phyloP scores from a whole-genome alignment of 1,284 basidiomycete species.

The Neotropicomus parvogracilis region DNA sequence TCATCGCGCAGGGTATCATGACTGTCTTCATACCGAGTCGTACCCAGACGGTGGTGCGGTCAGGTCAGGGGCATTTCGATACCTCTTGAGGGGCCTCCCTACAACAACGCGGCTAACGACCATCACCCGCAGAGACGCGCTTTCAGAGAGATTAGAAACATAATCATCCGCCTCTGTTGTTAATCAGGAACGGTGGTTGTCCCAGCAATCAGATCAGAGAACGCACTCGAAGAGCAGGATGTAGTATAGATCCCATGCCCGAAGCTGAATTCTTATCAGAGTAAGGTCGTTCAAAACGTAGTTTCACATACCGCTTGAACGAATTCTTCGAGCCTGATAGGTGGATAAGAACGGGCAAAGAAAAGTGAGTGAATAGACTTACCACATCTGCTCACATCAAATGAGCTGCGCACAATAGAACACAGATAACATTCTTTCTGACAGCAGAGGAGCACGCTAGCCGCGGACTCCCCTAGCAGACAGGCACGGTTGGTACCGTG shows the following conservation, averaged over 20 bases:
- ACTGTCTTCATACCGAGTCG: constrained; percentile 47
- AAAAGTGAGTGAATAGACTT: constrained; percentile 18
- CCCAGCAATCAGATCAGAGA: background rate
- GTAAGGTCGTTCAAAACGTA: background rate
- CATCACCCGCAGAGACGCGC: constrained; percentile 42
- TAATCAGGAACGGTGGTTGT: constrained; percentile 4
- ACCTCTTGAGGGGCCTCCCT: constrained; percentile 48
- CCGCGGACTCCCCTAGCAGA: constrained; percentile 46
- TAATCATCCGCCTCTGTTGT: constrained; percentile 60
- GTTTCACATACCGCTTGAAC: constrained; percentile 42
- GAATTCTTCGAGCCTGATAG: constrained; percentile 48
- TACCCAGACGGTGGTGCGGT: constrained; percentile 49
- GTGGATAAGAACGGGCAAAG: constrained; percentile 5
- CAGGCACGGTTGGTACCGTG: constrained; percentile 59
- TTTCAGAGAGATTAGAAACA: constrained; percentile 37
- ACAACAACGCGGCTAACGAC: constrained; percentile 59
- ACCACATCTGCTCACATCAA: constrained; percentile 54
- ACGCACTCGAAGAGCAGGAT: constrained; percentile 56
- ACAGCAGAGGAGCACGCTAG: constrained; percentile 43
- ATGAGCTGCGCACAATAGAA: constrained; percentile 50
- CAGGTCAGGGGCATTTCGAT: constrained; percentile 44
- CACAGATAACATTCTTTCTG: constrained; percentile 50
- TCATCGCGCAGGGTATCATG: background rate
- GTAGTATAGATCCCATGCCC: constrained; percentile 61
- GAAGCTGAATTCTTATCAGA: constrained; percentile 39